Conservation (phyloP, 75 land plant genomes). For the Gnetum montanum region DNA sequence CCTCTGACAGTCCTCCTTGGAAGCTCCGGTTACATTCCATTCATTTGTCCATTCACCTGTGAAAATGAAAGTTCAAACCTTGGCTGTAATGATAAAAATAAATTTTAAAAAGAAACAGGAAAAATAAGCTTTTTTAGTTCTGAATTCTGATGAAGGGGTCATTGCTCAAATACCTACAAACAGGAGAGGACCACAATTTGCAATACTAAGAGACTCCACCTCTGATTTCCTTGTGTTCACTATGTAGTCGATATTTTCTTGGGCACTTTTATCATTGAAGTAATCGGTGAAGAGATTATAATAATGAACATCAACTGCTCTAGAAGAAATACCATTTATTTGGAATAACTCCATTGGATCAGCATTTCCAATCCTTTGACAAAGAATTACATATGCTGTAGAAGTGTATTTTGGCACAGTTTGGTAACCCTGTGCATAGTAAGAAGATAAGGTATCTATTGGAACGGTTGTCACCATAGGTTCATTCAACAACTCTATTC, state of each 20-base stretch:
- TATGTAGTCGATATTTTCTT: slow-evolving; percentile 55
- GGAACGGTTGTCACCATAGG: slow-evolving; percentile 49
- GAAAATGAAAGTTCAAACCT: slow-evolving; percentile 4
- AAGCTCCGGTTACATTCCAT: slow-evolving; percentile 47
- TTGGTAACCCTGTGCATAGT: slow-evolving; percentile 59
- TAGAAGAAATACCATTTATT: slow-evolving; percentile 28
- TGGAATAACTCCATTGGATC: slow-evolving; percentile 55
- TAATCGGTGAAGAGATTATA: slow-evolving; percentile 64
- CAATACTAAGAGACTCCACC: slow-evolving; percentile 37
- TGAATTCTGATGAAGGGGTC: too few relatives aligned
- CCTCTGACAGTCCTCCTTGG: slow-evolving; percentile 36
- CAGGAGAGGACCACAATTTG: slow-evolving; percentile 42
- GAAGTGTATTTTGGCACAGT: slow-evolving; percentile 53
- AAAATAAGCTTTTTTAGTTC: background rate
- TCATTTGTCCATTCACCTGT: slow-evolving; percentile 86
- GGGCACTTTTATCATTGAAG: slow-evolving; percentile 20
- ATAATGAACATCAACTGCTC: slow-evolving; percentile 58
- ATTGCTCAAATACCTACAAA: slow-evolving; percentile 63
- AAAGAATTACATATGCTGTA: slow-evolving; percentile 60
- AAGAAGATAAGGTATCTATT: slow-evolving; percentile 37
- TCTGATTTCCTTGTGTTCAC: slow-evolving; percentile 31
- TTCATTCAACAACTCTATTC: slow-evolving; percentile 78
- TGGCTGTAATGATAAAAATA: too few relatives aligned
- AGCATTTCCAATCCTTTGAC: slow-evolving; percentile 73
- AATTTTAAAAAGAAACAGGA: too few relatives aligned